Evolutionary conservation across 805 yeast species (phyloP), one percentile per base, ranked within the genome.

Genomic region (Candida loeiensis): DNA sequence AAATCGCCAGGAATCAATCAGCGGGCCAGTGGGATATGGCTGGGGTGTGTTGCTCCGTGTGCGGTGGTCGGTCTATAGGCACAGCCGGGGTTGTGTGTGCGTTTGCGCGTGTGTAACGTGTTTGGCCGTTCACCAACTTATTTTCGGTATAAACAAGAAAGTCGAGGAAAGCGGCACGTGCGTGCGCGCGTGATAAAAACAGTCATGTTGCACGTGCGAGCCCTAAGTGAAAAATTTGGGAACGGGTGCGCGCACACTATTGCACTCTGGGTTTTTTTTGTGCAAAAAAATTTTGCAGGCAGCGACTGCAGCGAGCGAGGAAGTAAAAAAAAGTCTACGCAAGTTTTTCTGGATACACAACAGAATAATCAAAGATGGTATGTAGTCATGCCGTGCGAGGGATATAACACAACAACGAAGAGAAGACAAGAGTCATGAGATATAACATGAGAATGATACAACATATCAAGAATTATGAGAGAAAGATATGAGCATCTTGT

Each of bases 331-430:
- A 31, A 22, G 34, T 19, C 39, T 34, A 26, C 27, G 36, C 31
- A 39, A 44, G 43, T 35, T 40, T 48, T 45, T 45, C 51, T 40
- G 43, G 38, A 42, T 49, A 26, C 34, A 32, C 28, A 31, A 17
- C 28, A 35, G 31, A 32, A 34, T 39, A 39, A 39, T 34, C 42
- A 28, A 39, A 39, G 28, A 39, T 39, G 42, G 42, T 39, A 39
- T 39, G 42, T 39, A 28, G 36, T 7, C 6, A 8, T 8, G 13
- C 28, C 28, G 12, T 25, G 14, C 6, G 24, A 21, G 6, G 9
- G 24, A 7, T 6, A 7, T 21, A 9, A 21, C 9, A 7, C 24
- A 21, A 21, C 24, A 9, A 21, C 24, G 24, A 9, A 21, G 24
- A 7, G 24, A 21, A 21, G 9, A 21, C n/a, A n/a, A n/a, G n/a